Evolutionary conservation across 495 filamentous ascomycete genomes (phyloP), one percentile per base, ranked within the genome.

Genomic region (Hypoxylon fuscum): DNA sequence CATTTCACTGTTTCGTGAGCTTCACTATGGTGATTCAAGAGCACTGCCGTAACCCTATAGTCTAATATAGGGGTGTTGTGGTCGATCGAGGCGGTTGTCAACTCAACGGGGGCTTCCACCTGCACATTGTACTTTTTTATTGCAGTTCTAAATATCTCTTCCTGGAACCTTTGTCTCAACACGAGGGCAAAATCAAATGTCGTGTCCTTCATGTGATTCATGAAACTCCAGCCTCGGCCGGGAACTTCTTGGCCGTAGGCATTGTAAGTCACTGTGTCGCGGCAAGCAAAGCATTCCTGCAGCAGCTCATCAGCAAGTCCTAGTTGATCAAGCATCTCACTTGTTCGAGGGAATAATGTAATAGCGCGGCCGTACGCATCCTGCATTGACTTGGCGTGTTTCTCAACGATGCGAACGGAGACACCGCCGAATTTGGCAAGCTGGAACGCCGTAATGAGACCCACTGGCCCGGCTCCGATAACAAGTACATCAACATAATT

Each of bases 391-490:
- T 58, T 69, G 43, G 70, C 45, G 27, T 80, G 51, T 37, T 72
- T 68, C 56, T 80, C 77, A 20, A 80, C 53, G 63, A 80, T 74
- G 23, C 78, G 75, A 17, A 77, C 77, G 10, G 76, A 74, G 11
- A 77, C 64, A 4, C 68, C 76, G 3, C 85, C 85, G 57, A 76
- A 85, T 38, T 79, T 79, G 10, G 87, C 79, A 70, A 89, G 80
- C 82, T 86, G 90, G 37, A 80, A 76, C 0, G 87, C 85, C 21
- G 81, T 79, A 81, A 87, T 87, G 7, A 90, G 76, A 42, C 83
- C 86, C 0, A 86, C 81, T 0, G 87, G 87, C n/a, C 87, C 87
- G n/a, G 87, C 86, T 7, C 88, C 88, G 18, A 89, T 71, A 25
- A 89, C 84, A 46, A 90, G 72, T 1, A 84, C 71, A 58, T 85